These are phyloP conservation scores for Phlyctochytrium arcticum DNA, from an alignment of 192 early-diverging fungal species.

Conservation along the genomic window DNA sequence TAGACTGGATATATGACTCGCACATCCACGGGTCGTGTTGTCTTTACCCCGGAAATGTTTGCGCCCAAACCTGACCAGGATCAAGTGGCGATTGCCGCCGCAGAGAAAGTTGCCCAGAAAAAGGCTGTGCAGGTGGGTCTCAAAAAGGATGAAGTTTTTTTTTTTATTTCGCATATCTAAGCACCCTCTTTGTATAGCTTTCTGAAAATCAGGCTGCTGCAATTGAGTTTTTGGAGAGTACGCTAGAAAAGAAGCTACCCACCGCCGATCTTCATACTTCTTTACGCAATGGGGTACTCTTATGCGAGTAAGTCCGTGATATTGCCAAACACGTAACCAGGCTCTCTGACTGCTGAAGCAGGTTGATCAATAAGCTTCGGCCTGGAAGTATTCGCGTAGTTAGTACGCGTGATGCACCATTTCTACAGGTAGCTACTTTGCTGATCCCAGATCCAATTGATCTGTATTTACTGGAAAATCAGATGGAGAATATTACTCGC, in stretches of 20 bases:
- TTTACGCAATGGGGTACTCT: constrained; percentile 71
- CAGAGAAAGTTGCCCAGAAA: constrained; percentile 11
- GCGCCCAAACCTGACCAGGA: too few species aligned
- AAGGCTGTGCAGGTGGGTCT: constrained; percentile 9
- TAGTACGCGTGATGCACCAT: constrained; percentile 65
- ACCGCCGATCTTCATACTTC: constrained; percentile 52
- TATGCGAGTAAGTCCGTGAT: constrained; percentile 61
- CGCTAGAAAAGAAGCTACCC: constrained; percentile 53
- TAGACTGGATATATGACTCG: too few species aligned
- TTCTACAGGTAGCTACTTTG: constrained; percentile 77
- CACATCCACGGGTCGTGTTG: too few species aligned
- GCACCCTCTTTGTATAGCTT: constrained; percentile 31
- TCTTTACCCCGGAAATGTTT: too few species aligned
- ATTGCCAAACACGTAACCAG: neutral
- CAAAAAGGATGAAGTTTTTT: neutral
- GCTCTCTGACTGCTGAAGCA: constrained; percentile 6
- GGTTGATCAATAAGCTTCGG: constrained; percentile 70
- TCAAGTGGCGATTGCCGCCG: neutral
- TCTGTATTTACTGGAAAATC: neutral
- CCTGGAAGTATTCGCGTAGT: constrained; percentile 72
- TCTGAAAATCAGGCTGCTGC: constrained; percentile 61
- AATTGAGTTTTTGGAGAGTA: constrained; percentile 57
- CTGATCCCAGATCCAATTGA: neutral
- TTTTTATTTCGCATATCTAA: too few species aligned
- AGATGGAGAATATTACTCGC: constrained; percentile 83